These are phyloP conservation scores for Nymphaea thermarum DNA, from an alignment of 164 flowering plant genomes.

Conservation along the genomic window DNA sequence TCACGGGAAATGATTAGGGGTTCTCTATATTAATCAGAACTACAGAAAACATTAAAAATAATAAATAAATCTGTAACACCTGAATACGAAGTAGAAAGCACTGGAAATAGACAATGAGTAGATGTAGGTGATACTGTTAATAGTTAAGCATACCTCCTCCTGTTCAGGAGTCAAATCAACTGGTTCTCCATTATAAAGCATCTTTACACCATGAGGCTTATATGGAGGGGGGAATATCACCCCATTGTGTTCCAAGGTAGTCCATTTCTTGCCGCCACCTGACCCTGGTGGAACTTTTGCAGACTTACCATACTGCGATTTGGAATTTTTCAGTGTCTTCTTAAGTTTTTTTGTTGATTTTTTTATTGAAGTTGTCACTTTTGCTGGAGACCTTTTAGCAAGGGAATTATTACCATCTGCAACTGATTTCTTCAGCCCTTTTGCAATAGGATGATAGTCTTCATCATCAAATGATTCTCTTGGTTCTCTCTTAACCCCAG, in stretches of 20 bases:
- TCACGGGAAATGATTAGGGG: neutral
- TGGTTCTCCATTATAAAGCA: slow-evolving; percentile 76
- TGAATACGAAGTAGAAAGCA: neutral
- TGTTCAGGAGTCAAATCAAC: slow-evolving; percentile 85
- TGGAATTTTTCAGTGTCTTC: slow-evolving; percentile 36
- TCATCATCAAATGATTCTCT: slow-evolving; percentile 38
- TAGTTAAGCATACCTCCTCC: slow-evolving; percentile 56
- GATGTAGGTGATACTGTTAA: neutral
- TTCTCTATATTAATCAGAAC: too few species aligned
- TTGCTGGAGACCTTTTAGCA: slow-evolving; percentile 28
- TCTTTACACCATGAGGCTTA: slow-evolving; percentile 83
- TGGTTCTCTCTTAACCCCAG: slow-evolving; percentile 36
- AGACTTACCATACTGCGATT: slow-evolving; percentile 57
- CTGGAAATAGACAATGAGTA: neutral
- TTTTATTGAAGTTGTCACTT: slow-evolving; percentile 31
- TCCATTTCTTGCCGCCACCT: slow-evolving; percentile 96
- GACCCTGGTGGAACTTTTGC: slow-evolving; percentile 59
- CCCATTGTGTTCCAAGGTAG: slow-evolving; percentile 84
- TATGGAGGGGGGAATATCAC: slow-evolving; percentile 96
- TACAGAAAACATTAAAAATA: neutral
- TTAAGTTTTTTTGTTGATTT: slow-evolving; percentile 12
- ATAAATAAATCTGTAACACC: neutral
- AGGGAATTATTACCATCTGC: slow-evolving; percentile 29
- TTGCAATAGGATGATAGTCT: slow-evolving; percentile 56
- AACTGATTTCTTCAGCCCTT: slow-evolving; percentile 45